These are phyloP conservation scores for Leccinum colubrinum DNA, from an alignment of 1,284 basidiomycete genomes.

Conservation along the genomic window DNA sequence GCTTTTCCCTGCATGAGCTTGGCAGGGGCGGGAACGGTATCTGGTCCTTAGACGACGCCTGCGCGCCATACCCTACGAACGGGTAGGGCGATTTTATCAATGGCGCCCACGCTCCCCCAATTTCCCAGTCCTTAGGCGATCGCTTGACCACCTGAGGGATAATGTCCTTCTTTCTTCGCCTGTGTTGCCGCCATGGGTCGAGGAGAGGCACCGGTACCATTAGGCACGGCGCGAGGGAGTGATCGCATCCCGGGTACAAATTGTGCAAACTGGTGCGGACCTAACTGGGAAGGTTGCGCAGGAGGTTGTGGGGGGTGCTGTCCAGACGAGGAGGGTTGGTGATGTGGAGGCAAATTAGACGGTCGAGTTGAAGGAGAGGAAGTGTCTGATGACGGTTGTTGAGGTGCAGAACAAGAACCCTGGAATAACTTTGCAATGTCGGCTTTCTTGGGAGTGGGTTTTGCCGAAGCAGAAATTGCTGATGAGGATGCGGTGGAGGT, in stretches of 20 bases:
- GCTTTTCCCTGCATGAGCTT: constrained; percentile 37
- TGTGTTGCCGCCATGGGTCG: constrained; percentile 45
- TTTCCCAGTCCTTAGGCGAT: constrained; percentile 37
- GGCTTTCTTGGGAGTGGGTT: constrained; percentile 41
- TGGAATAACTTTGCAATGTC: constrained; percentile 73
- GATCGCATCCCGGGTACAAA: constrained; percentile 46
- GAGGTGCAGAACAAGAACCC: constrained; percentile 35
- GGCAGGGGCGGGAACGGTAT: constrained; percentile 73
- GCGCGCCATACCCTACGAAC: constrained; percentile 54
- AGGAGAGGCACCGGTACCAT: constrained; percentile 56
- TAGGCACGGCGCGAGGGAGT: constrained; percentile 56
- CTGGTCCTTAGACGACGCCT: constrained; percentile 54
- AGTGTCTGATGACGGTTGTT: constrained; percentile 32
- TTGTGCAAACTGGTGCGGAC: constrained; percentile 41
- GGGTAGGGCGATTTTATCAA: constrained; percentile 56
- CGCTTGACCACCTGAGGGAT: constrained; percentile 43
- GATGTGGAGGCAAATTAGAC: constrained; percentile 45
- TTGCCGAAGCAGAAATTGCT: constrained; percentile 34
- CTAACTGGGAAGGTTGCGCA: constrained; percentile 43
- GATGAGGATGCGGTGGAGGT: too few relatives aligned
- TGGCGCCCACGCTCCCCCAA: constrained; percentile 36
- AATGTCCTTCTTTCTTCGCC: constrained; percentile 22
- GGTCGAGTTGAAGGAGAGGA: constrained; percentile 44
- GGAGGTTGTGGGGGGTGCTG: constrained; percentile 42
- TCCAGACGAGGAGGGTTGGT: constrained; percentile 30